Base-by-base conservation (phyloP, 345 rosid genomes). In the Boechera divaricarpa region DNA sequence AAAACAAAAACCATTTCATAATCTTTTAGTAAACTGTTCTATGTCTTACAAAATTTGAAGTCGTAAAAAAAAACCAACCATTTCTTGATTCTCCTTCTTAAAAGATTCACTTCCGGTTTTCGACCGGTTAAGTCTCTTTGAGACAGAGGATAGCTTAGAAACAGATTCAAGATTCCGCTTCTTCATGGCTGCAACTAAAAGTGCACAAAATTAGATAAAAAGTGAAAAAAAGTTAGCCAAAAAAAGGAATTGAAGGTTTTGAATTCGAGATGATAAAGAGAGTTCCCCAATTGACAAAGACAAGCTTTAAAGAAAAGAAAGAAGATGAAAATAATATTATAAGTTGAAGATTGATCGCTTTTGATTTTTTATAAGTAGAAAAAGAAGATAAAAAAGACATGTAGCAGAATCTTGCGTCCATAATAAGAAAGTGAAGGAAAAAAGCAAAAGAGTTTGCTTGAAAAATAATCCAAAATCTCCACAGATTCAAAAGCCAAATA, bases 141-240 rank as follows among this genome's bases (percentile, higher is more conserved):
- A 77, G 10, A 75, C 80, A 75, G 84, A 80, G 15, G 88, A 83
- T 39, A 80, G 80, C 16, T 73, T 79, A 64, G 88, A 84, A 52
- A 83, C 56, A 67, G 90, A 90, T 80, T 87, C 87, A 38, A 81
- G 39, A 81, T 73, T 81, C 74, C 89, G 83, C 77, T 91, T 94
- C 88, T 90, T 91, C 98, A 91, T 87, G 63, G 92, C 98, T 94
- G 91, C 38, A 68, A 78, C 73, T 56, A 6, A 72, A 82, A 81
- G 82, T 76, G 29, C 13, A 69, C 59, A 78, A 56, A 55, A 51
- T 15, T 47, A 49, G 69, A 13, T 39, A 39, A 39, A 8, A 39
- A 39, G 42, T 29, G 32, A 6, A 32, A 16, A 60, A 63, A 21
- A 13, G 48, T 48, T 29, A 16, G 44, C 13, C 53, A 18, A 49